Base-by-base conservation (phyloP, 2,329 filamentous ascomycete species). In the Penicillium sp. region DNA sequence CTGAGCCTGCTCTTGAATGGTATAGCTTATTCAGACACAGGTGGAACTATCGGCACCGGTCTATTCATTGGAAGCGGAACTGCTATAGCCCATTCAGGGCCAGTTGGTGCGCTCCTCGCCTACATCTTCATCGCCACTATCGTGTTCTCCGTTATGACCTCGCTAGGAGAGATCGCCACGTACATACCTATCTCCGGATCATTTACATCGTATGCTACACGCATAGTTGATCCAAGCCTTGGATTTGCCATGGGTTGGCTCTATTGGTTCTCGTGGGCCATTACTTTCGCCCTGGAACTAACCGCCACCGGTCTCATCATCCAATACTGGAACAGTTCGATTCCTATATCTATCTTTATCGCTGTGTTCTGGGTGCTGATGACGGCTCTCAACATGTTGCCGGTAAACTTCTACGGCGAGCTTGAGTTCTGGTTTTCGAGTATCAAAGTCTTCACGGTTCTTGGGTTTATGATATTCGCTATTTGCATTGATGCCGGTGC, bases 161-260 rank as follows among this genome's bases (percentile, higher is more conserved):
- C 49, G 8, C 37, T 58, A 1, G 55, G 55, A 9, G 55, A 58
- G 13, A 39, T 58, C 3, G 55, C 55, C 15, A 58, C 55, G 10
- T 58, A 47, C 6, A 30, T 54, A 6, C 55, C 55, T 3, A 47
- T 58, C 9, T 37, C 55, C 2, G 52, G 52, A 17, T 52, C 52
- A 7, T 55, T 55, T n/a, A 48, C 52, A 6, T 49, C 49, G 0
- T 58, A 58, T 46, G 55, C 52, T 4, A 52, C 55, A 8, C 36
- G 52, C 7, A 21, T 55, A 24, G 41, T 58, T 20, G 55, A 58
- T 33, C 52, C 52, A 1, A 52, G 48, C 18, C 45, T 58, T 13
- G 52, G 55, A 2, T 58, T 58, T 26, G 52, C 55, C 4, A 52
- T 58, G 52, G 55, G 55, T 2, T 56, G 54, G 54, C 53, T 51